These are phyloP conservation scores for Dentipellis fragilis DNA, from an alignment of 768 basidiomycete species.

Conservation along the genomic window DNA sequence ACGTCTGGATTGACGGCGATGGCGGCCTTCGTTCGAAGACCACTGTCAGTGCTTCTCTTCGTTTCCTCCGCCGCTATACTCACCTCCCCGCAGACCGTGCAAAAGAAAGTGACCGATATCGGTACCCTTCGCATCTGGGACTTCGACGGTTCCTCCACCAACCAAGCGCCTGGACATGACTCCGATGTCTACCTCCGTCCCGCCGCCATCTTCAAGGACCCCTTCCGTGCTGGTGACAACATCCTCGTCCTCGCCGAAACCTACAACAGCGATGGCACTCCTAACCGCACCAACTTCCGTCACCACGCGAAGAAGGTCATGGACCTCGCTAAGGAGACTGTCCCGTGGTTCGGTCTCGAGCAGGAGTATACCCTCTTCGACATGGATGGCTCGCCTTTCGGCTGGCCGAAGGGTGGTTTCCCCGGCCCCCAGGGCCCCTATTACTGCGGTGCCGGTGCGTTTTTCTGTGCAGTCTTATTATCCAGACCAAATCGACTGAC, in stretches of 20 bases:
- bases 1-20: conserved; percentile 98
- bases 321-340: conserved; percentile 73
- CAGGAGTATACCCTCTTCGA: conserved; percentile 99
- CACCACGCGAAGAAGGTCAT: conserved; percentile 91
- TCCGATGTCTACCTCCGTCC: conserved; percentile 99
- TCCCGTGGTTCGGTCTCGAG: conserved; percentile 97
- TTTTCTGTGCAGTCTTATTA: not conserved
- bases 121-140: conserved; percentile 95
- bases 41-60: conserved; percentile 42
- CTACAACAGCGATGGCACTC: conserved; percentile 98
- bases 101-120: conserved; percentile 79
- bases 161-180: conserved; percentile 91
- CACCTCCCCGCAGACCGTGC: conserved; percentile 54
- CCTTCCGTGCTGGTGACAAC: conserved; percentile 98
- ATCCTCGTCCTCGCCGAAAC: conserved; percentile 95
- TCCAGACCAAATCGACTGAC: not conserved
- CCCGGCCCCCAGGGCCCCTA: conserved; percentile 99
- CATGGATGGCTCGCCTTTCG: conserved; percentile 79
- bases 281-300: conserved; percentile 93
- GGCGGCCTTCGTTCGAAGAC: conserved; percentile 94
- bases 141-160: conserved; percentile 97
- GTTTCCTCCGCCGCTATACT: not conserved
- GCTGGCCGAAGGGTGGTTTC: conserved; percentile 99
- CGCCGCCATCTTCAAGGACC: conserved; percentile 95
- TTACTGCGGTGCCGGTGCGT: conserved; percentile 95